Evolutionary conservation across 2,329 filamentous ascomycete species (phyloP).

Genomic region (Thermoascus crustaceus): DNA sequence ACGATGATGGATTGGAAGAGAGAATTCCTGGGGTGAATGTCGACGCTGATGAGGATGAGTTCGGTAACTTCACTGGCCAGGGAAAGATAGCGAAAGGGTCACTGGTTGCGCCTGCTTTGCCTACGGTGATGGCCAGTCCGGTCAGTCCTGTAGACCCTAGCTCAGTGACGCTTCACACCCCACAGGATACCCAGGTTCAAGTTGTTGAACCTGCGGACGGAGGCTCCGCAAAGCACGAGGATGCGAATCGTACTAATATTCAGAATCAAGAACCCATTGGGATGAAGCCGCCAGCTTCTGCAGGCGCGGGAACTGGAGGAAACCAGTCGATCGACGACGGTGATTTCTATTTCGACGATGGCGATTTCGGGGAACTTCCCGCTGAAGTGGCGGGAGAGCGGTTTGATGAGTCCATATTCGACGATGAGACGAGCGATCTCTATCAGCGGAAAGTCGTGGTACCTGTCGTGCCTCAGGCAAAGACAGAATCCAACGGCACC

Average conservation of each 20-base stretch:
- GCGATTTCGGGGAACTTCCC: conserved; percentile 35
- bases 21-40: conserved; percentile 42
- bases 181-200: conserved; percentile 1
- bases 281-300: background rate
- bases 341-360: conserved; percentile 42
- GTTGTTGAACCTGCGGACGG: conserved; percentile 2
- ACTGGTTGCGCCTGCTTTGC: conserved; percentile 28
- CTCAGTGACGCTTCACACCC: conserved; percentile 2
- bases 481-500: conserved; percentile 3
- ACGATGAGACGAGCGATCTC: conserved; percentile 38
- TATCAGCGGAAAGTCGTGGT: conserved; percentile 28
- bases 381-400: conserved; percentile 22
- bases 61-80: conserved; percentile 19
- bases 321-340: conserved; percentile 22
- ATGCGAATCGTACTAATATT: background rate
- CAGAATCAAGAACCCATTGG: background rate
- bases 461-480: conserved; percentile 4
- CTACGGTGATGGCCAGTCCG: conserved; percentile 28
- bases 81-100: conserved; percentile 20
- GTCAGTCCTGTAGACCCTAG: conserved; percentile 18
- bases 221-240: background rate
- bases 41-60: conserved; percentile 36
- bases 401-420: conserved; percentile 43
- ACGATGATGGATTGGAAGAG: conserved; percentile 39
- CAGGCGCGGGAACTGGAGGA: background rate